Evolutionary conservation across 129 eudicot genomes (phyloP).

Genomic region (Tagetes erecta): DNA sequence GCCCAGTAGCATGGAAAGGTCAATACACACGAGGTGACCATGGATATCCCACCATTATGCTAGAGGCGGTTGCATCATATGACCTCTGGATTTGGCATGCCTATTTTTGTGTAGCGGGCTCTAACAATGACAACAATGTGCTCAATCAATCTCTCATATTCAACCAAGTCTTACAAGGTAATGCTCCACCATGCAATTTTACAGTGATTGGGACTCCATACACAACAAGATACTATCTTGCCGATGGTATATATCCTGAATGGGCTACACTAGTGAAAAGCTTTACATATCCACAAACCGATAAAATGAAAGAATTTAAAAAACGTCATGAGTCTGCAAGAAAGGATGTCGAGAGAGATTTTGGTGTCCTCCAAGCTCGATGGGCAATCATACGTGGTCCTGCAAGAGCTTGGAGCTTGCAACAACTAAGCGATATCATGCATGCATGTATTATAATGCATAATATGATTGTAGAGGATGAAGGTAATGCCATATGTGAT

Average conservation of each 20-base stretch:
- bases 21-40: no score
- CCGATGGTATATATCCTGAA: no score
- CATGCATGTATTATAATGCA: no score
- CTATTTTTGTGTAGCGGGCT: background rate
- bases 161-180: background rate
- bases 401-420: background rate
- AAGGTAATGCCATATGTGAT: no score
- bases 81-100: background rate
- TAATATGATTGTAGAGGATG: no score
- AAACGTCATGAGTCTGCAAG: background rate
- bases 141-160: no score
- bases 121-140: background rate
- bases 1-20: background rate
- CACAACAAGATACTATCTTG: no score
- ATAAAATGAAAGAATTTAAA: background rate
- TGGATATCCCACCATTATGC: background rate
- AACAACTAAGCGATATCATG: background rate
- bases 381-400: background rate
- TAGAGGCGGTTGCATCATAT: background rate
- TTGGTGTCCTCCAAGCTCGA: background rate
- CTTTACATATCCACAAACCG: no score
- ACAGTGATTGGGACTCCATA: background rate
- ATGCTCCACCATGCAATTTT: background rate
- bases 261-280: no score
- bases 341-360: background rate